Percentiles rank a stretch among this genome's conserved stretches.
These are phyloP conservation scores for Candida peoriensis DNA, from an alignment of 805 yeast species.

Conservation along the genomic window DNA sequence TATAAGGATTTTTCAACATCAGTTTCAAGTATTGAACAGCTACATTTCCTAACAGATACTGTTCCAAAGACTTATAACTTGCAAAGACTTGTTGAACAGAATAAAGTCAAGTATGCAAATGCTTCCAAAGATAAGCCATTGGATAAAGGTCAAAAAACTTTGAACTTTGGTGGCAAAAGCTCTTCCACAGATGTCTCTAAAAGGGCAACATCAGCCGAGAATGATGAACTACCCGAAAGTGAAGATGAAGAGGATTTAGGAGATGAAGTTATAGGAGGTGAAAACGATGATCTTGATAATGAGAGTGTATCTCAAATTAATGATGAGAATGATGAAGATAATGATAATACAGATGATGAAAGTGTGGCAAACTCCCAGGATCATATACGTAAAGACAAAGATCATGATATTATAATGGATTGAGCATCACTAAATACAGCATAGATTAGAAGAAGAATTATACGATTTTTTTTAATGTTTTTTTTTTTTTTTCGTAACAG, in stretches of 20 bases:
- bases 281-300: conserved; percentile 8
- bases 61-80: conserved; percentile 59
- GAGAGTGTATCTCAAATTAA: conserved; percentile 6
- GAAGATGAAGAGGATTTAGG: conserved; percentile 19
- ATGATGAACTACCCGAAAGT: conserved; percentile 22
- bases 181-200: conserved; percentile 3
- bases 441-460: neutral
- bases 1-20: conserved; percentile 68
- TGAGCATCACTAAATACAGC: too few relatives aligned
- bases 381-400: conserved; percentile 15
- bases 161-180: conserved; percentile 24
- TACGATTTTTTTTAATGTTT: conserved; percentile 1
- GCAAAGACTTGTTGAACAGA: conserved; percentile 40
- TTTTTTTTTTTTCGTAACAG: too few relatives aligned
- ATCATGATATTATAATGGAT: conserved; percentile 22
- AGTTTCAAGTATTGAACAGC: conserved; percentile 51
- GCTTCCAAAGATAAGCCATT: conserved; percentile 15
- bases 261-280: conserved; percentile 13
- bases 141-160: conserved; percentile 38
- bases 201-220: conserved; percentile 9
- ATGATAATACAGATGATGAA: conserved; percentile 13
- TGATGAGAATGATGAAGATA: conserved; percentile 11
- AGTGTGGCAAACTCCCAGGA: conserved; percentile 2
- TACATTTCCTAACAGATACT: conserved; percentile 58
- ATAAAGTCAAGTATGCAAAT: conserved; percentile 28